Evolutionary conservation across 345 rosid species (phyloP), one percentile per base, ranked within the genome.

Genomic region (Sonneratia caseolaris): DNA sequence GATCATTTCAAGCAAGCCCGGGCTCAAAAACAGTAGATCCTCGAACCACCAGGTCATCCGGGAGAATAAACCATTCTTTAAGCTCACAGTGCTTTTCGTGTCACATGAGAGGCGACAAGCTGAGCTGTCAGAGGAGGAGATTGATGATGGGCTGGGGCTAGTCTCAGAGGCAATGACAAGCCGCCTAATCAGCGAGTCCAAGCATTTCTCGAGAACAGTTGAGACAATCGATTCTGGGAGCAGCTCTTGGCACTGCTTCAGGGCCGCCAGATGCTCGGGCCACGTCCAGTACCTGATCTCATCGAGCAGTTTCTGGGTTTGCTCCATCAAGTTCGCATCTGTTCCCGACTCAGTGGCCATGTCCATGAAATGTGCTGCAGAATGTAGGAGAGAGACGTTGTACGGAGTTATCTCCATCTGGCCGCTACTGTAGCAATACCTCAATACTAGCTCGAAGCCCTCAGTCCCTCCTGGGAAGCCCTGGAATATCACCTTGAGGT

Each of bases 381-480:
- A 83, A 79, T 90, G 85, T 35, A 90, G 81, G 27, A 82, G 35
- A 57, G 79, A 80, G 66, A 89, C 73, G 71, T 92, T 92, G 61
- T 82, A 82, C 64, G 92, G 88, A 72, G 73, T 79, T 64, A 90
- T 79, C 45, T 79, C 79, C 24, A 83, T 71, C 57, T 68, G 53
- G 64, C 97, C 91, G 10, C 79, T 85, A 64, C 71, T 88, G 89
- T 95, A 92, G 74, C 97, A 95, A 84, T 90, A 95, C 74, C 89
- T 82, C 47, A 85, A 86, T 14, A 90, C 56, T 64, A 90, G 86
- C 86, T 92, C 96, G 69, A 95, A 95, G 77, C 87, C 73, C 74
- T 84, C 87, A 0, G 91, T 69, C 37, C 97, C 97, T 48, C 97
- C 97, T 0, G 99, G 97, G 70, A 95, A 95, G 64, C 89, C 99